A percentile compares a stretch with the other conserved stretches of the same genome.
Conservation (phyloP, 1,139 yeast genomes). For the Maudiozyma humilis region DNA sequence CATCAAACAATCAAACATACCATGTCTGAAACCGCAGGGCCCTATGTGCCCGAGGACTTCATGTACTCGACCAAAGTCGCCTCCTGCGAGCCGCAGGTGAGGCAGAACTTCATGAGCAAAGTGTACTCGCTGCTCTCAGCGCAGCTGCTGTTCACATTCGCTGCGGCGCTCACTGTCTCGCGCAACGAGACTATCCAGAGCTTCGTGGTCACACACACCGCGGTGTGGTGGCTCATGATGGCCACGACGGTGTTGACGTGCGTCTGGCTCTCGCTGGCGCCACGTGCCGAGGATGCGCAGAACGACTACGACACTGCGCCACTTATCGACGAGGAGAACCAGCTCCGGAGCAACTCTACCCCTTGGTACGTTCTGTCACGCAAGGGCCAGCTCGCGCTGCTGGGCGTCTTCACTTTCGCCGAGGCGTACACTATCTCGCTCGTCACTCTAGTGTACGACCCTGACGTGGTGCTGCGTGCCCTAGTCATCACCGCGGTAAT, state of each 20-base stretch:
- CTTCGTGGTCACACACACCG: slow-evolving; percentile 55
- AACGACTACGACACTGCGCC: neutral
- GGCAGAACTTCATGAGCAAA: slow-evolving; percentile 69
- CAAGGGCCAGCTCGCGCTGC: slow-evolving; percentile 41
- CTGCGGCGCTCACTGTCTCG: slow-evolving; percentile 50
- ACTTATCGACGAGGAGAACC: neutral
- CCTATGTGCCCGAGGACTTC: slow-evolving; percentile 62
- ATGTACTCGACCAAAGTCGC: slow-evolving; percentile 74
- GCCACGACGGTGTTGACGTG: slow-evolving; percentile 48
- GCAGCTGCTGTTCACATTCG: slow-evolving; percentile 57
- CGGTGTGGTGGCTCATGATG: slow-evolving; percentile 52
- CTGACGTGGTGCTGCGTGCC: slow-evolving; percentile 63
- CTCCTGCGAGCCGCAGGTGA: slow-evolving; percentile 64
- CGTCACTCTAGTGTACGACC: slow-evolving; percentile 55
- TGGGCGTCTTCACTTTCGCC: slow-evolving; percentile 60
- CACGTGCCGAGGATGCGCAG: slow-evolving; percentile 58
- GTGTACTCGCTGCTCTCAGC: slow-evolving; percentile 65
- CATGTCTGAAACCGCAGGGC: slow-evolving; percentile 26
- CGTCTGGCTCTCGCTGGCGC: slow-evolving; percentile 51
- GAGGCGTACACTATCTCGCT: slow-evolving; percentile 73
- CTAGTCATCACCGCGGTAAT: slow-evolving; percentile 59
- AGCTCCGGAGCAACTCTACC: neutral
- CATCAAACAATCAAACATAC: neutral
- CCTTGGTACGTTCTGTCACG: slow-evolving; percentile 32
- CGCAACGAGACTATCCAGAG: slow-evolving; percentile 40